Conservation (phyloP, 2,329 filamentous ascomycete genomes). For the Monilinia aucupariae region DNA sequence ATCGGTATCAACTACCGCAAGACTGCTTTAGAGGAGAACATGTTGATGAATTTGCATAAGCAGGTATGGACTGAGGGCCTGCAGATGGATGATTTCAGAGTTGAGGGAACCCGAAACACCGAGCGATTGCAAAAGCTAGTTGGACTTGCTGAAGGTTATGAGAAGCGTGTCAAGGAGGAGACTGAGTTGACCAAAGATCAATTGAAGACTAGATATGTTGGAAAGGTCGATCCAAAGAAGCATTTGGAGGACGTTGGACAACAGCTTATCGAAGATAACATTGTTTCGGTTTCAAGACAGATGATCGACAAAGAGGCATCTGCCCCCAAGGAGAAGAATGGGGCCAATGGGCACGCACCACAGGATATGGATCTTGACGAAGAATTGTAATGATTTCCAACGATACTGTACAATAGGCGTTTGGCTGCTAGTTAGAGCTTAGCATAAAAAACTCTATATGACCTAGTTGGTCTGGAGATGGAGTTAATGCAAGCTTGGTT, state of each 20-base stretch:
- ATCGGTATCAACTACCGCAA: conserved; percentile 98
- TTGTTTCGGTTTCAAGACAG: conserved; percentile 93
- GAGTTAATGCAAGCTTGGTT: conserved; percentile 17
- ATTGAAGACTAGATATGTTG: conserved; percentile 96
- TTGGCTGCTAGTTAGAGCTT: conserved; percentile 26
- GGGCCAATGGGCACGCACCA: conserved; percentile 41
- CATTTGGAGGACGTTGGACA: conserved; percentile 96
- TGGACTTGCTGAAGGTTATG: conserved; percentile 86
- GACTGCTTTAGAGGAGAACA: conserved; percentile 95
- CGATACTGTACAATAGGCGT: conserved; percentile 41
- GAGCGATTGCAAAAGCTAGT: conserved; percentile 85
- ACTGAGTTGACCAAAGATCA: conserved; percentile 96
- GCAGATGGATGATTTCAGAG: conserved; percentile 91
- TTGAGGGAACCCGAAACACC: conserved; percentile 79
- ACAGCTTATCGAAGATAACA: conserved; percentile 98
- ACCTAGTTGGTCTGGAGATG: conserved; percentile 13
- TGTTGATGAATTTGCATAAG: conserved; percentile 99
- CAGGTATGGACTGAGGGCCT: conserved; percentile 98
- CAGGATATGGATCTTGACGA: conserved; percentile 35
- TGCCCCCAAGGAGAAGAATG: conserved; percentile 65
- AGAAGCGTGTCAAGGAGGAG: conserved; percentile 98
- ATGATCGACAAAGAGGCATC: conserved; percentile 99
- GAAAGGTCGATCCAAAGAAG: conserved; percentile 99
- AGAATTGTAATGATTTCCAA: conserved; percentile 40
- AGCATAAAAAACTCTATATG: conserved; percentile 20